Percentiles rank a stretch among this genome's conserved stretches.
Evolutionary conservation across 257 asterid genomes (phyloP).

Genomic region (Sherardia arvensis): DNA sequence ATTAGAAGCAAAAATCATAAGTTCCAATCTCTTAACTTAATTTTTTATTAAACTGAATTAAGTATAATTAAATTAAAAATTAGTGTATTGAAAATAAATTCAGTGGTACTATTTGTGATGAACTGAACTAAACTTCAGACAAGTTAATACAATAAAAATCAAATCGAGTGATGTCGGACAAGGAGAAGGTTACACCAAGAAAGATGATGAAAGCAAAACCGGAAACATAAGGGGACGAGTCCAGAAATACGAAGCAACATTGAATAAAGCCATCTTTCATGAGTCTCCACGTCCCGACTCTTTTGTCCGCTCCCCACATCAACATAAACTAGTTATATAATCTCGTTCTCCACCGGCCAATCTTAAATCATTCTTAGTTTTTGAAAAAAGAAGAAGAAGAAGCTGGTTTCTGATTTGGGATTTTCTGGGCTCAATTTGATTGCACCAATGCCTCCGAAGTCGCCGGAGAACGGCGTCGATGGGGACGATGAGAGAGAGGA

Average conservation of each 20-base stretch:
- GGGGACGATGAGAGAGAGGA: constrained; percentile 81
- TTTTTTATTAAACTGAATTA: no score
- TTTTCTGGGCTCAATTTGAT: background rate
- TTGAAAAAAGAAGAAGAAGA: background rate
- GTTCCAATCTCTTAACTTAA: no score
- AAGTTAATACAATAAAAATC: background rate
- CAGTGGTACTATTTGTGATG: no score
- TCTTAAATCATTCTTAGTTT: background rate
- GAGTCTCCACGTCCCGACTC: constrained; percentile 3
- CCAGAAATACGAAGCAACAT: constrained; percentile 9
- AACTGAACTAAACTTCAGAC: no score
- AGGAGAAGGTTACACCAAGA: background rate
- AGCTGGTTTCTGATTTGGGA: background rate
- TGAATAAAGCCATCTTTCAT: background rate
- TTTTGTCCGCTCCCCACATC: constrained; percentile 7
- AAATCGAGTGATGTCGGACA: background rate
- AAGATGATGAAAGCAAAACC: background rate
- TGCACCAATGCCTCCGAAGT: constrained; percentile 49
- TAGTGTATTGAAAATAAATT: no score
- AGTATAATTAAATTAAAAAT: no score
- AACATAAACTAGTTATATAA: background rate
- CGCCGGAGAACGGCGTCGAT: constrained; percentile 80
- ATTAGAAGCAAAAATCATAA: no score
- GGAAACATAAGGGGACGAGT: background rate
- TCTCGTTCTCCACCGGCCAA: background rate